phyloP scores from a whole-genome alignment of 768 basidiomycete species.

The Lactarius evosmus region DNA sequence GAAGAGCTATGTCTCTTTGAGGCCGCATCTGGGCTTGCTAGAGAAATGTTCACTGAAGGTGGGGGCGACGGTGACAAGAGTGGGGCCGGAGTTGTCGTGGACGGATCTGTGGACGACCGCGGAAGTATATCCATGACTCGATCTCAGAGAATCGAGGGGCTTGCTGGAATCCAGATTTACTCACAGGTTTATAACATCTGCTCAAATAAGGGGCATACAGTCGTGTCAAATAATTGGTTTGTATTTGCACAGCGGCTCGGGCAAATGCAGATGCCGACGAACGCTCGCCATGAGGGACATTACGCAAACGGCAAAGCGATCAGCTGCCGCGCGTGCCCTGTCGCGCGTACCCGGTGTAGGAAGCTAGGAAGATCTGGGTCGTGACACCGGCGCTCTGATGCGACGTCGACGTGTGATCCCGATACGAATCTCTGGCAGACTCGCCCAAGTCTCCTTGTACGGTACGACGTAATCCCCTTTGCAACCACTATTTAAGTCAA shows the following conservation, averaged over 20 bases:
- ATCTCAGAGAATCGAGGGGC: not conserved
- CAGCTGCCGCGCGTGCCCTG: no score
- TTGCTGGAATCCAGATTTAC: no score
- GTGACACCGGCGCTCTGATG: no score
- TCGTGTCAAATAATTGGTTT: not conserved
- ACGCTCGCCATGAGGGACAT: not conserved
- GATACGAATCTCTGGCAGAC: no score
- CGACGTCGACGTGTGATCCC: no score
- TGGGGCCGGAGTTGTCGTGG: not conserved
- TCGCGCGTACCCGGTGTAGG: not conserved
- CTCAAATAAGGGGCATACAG: not conserved
- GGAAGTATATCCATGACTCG: conserved; percentile 3
- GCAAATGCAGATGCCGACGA: not conserved
- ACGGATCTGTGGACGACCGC: not conserved
- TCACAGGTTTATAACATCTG: not conserved
- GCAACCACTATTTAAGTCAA: no score
- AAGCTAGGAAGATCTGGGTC: not conserved
- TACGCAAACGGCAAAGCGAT: no score
- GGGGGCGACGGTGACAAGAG: not conserved
- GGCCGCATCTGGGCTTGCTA: not conserved
- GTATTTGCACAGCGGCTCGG: not conserved
- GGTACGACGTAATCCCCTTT: no score
- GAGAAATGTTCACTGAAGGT: not conserved
- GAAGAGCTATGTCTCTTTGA: conserved; percentile 7
- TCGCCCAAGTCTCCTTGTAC: not conserved